Evolutionary conservation across 768 basidiomycete genomes (phyloP).

Genomic region (Leccinum aurantiacum): DNA sequence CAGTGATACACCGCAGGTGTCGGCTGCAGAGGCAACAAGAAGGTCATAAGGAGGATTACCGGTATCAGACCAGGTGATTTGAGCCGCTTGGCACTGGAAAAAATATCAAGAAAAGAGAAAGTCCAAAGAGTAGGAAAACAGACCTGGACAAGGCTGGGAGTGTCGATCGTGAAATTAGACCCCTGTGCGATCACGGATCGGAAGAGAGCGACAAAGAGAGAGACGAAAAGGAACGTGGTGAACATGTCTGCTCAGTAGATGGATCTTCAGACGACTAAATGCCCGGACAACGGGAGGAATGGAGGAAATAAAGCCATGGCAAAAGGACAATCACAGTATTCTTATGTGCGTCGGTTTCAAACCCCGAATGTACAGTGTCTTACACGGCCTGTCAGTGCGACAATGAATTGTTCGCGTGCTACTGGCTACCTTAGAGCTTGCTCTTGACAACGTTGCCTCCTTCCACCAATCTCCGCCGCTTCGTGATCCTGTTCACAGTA

Average conservation of each 20-base stretch:
- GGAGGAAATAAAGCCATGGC: not conserved
- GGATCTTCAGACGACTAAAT: conserved; percentile 10
- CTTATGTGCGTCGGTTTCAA: conserved; percentile 19
- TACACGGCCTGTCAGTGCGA: not conserved
- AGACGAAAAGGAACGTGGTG: conserved; percentile 72
- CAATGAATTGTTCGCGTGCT: not conserved
- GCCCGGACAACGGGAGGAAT: not conserved
- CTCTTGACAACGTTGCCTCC: conserved; percentile 27
- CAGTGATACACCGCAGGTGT: conserved; percentile 63
- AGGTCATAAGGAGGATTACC: conserved; percentile 56
- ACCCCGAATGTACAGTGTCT: conserved; percentile 20
- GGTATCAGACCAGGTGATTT: conserved; percentile 50
- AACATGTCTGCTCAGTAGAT: conserved; percentile 52
- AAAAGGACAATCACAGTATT: not conserved
- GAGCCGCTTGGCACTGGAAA: conserved; percentile 50
- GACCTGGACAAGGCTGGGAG: conserved; percentile 57
- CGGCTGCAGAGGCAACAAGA: conserved; percentile 48
- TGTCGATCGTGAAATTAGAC: conserved; percentile 47
- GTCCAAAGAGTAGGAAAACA: not conserved
- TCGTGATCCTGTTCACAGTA: conserved; percentile 26
- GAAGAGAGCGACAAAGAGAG: conserved; percentile 62
- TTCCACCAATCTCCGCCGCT: conserved; percentile 32
- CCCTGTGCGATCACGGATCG: conserved; percentile 47
- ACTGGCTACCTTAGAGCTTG: conserved; percentile 20
- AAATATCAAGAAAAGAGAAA: not conserved